Percentiles rank a stretch among this genome's conserved stretches.
phyloP scores from a whole-genome alignment of 1,139 yeast species.

The Yamadazyma dushanensis region DNA sequence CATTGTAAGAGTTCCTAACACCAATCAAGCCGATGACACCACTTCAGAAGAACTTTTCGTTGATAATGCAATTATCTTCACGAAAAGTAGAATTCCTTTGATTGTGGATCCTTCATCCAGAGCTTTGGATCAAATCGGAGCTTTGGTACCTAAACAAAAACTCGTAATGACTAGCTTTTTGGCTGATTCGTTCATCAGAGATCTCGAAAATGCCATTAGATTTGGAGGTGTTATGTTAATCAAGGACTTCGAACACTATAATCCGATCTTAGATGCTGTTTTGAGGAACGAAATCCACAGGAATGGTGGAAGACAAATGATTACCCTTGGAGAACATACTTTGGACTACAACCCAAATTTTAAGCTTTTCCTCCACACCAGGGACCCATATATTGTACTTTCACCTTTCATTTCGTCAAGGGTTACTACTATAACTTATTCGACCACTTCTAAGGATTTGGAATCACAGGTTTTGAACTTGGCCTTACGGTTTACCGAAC shows the following conservation, averaged over 20 bases:
- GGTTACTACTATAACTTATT: conserved; percentile 65
- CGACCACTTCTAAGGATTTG: conserved; percentile 66
- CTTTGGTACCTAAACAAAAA: conserved; percentile 32
- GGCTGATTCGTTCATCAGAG: conserved; percentile 66
- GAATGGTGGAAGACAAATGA: conserved; percentile 70
- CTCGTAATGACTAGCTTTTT: conserved; percentile 67
- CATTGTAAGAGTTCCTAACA: no score
- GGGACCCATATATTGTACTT: conserved; percentile 50
- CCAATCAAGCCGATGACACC: conserved; percentile 19
- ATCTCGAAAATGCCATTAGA: conserved; percentile 74
- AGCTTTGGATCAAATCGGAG: conserved; percentile 41
- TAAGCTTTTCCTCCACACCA: conserved; percentile 58
- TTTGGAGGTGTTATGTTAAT: conserved; percentile 79
- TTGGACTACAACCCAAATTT: conserved; percentile 71
- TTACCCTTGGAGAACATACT: conserved; percentile 60
- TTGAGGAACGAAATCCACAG: conserved; percentile 59
- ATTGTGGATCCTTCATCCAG: conserved; percentile 73
- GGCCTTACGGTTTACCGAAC: conserved; percentile 55
- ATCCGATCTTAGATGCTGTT: conserved; percentile 68
- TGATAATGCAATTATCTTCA: conserved; percentile 63
- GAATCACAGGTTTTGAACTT: conserved; percentile 63
- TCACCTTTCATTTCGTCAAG: conserved; percentile 62
- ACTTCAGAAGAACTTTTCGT: conserved; percentile 59
- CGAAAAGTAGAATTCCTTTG: conserved; percentile 45
- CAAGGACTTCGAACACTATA: conserved; percentile 76